These are phyloP conservation scores for Perkinsus marinus DNA, from an alignment of 169 alveolate species.

Conservation along the genomic window DNA sequence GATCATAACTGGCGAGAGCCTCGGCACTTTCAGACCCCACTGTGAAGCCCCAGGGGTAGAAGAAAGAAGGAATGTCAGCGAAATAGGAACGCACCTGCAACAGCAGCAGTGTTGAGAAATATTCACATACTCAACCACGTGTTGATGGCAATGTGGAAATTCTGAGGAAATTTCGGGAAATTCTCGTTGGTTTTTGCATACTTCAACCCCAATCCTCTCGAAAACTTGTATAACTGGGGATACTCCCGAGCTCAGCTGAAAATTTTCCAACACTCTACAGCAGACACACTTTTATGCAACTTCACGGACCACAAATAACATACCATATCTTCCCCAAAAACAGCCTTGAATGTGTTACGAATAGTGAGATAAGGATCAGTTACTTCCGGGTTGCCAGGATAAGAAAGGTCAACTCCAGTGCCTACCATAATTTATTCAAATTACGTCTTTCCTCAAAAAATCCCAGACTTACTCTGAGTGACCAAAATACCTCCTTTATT, in stretches of 20 bases:
- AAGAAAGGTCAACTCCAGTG: neutral
- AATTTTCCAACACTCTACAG: no score
- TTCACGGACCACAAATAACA: neutral
- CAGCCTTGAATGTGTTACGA: neutral
- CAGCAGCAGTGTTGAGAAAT: neutral
- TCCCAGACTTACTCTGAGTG: conserved; percentile 11
- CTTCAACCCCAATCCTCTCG: no score
- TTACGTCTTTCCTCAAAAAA: neutral
- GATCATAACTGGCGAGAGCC: neutral
- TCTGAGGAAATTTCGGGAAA: no score
- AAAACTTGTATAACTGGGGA: no score
- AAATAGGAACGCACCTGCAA: neutral
- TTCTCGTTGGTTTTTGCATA: no score
- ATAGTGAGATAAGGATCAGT: neutral
- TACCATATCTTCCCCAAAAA: neutral
- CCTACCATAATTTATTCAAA: neutral
- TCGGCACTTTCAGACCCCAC: neutral
- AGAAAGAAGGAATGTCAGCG: conserved; percentile 9
- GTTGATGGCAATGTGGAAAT: no score
- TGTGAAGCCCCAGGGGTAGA: conserved; percentile 14
- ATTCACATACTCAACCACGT: no score
- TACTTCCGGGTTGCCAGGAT: neutral
- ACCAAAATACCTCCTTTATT: neutral
- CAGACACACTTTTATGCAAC: no score
- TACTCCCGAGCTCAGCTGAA: no score